Base-by-base conservation (phyloP, 495 filamentous ascomycete genomes). In the Trypethelium eluteriae region DNA sequence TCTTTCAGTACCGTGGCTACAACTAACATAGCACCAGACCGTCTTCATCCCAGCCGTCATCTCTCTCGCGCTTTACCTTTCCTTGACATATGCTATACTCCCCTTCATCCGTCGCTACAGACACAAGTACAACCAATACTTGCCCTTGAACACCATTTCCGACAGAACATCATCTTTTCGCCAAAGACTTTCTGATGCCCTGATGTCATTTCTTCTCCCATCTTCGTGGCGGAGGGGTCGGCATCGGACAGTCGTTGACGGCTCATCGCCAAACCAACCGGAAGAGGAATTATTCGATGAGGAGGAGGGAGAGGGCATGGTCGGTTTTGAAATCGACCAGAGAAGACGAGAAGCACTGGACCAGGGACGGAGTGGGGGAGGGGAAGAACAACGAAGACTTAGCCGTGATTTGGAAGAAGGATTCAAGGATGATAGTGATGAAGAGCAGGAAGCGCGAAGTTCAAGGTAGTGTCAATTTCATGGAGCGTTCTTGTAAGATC, bases 351-450 rank as follows among this genome's bases (percentile, higher is more conserved):
- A 83, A 64, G 83, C 79, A 57, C 65, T 83, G 71, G 76, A 82
- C 68, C 67, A 76, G 76, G 67, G 81, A 76, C 71, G 80, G 72
- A 66, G 80, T 75, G 70, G 75, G 70, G 72, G 67, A 49, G 69
- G 69, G 65, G 70, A 69, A 38, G 80, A 47, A 67, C 79, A 83
- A 64, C 78, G 84, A 67, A 82, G 92, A 68, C 72, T 95, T 62
- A 92, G 90, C 79, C 82, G 91, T 74, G 92, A 96, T 44, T 74
- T 95, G 64, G 91, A 94, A 75, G 84, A 90, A 67, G 91, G 89
- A 1, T 95, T 95, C 73, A 86, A 84, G 79, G 89, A 92, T 77
- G 88, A 91, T 73, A 92, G 90, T 74, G 87, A 89, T 66, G 83
- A 85, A 39, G 88, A 91, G n/a, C 82, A 83, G 18, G 78, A 74